These are phyloP conservation scores for Rhizopogon vesiculosus DNA, from an alignment of 768 basidiomycete genomes.

Conservation along the genomic window DNA sequence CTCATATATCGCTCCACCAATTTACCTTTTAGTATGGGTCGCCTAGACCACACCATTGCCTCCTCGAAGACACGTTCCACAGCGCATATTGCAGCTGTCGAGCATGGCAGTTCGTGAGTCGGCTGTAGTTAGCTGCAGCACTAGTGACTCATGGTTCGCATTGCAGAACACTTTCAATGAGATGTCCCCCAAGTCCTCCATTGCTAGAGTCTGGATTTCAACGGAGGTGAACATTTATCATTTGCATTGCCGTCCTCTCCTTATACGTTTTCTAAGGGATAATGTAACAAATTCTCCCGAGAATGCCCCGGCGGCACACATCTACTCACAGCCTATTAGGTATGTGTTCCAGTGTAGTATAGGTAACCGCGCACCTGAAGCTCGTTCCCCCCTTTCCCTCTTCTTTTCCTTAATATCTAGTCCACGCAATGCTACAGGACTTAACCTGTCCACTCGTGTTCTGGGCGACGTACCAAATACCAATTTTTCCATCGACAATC, in stretches of 20 bases:
- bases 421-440: too few relatives aligned
- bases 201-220: neutral
- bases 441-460: too few relatives aligned
- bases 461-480: too few relatives aligned
- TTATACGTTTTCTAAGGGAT: neutral
- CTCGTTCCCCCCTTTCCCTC: too few relatives aligned
- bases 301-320: too few relatives aligned
- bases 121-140: neutral
- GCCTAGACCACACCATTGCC: neutral
- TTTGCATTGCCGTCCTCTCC: neutral
- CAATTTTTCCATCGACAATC: too few relatives aligned
- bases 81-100: neutral
- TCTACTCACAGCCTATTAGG: neutral
- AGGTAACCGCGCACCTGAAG: neutral
- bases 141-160: neutral
- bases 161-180: neutral
- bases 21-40: neutral
- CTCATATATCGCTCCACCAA: too few relatives aligned
- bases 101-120: neutral
- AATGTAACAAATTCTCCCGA: too few relatives aligned
- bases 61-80: neutral
- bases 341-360: neutral
- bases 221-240: neutral
- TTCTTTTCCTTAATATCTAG: too few relatives aligned
- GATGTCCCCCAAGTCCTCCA: too few relatives aligned